phyloP scores from a whole-genome alignment of 2,329 filamentous ascomycete species.

The Tolypocladium capitatum region DNA sequence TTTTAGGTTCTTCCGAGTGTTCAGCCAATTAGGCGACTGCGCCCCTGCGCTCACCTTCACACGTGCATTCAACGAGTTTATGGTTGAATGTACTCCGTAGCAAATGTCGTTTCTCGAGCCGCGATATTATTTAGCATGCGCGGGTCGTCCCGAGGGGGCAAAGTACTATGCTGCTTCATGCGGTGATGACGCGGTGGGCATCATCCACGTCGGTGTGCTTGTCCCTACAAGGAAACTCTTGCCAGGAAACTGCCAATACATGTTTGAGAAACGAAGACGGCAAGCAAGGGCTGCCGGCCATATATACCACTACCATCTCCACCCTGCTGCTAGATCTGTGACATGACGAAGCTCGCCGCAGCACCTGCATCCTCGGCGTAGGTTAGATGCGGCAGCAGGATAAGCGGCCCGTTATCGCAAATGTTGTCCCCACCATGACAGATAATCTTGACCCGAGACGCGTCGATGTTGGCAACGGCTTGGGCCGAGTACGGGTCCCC shows the following conservation, averaged over 20 bases:
- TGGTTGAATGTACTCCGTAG: no score
- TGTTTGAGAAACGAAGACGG: neutral
- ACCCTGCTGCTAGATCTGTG: conserved; percentile 1
- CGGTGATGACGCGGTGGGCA: neutral
- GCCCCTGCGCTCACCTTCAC: no score
- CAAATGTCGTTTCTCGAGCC: no score
- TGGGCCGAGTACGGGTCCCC: conserved; percentile 14
- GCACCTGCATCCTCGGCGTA: conserved; percentile 12
- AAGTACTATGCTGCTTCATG: no score
- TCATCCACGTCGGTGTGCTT: neutral
- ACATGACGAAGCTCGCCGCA: conserved; percentile 11
- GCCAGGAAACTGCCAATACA: neutral
- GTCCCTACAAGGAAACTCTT: neutral
- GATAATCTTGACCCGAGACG: conserved; percentile 8
- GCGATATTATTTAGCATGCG: neutral
- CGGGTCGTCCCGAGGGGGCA: neutral
- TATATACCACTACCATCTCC: neutral
- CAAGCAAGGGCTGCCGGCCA: neutral
- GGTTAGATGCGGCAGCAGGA: conserved; percentile 12
- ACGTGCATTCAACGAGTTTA: no score
- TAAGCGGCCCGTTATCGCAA: conserved; percentile 15
- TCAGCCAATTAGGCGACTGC: no score
- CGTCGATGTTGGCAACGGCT: conserved; percentile 10
- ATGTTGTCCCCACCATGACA: conserved; percentile 17
- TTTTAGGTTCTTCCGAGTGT: no score